Conservation (phyloP, 495 filamentous ascomycete species). For the Opeltia flavorubescens region DNA sequence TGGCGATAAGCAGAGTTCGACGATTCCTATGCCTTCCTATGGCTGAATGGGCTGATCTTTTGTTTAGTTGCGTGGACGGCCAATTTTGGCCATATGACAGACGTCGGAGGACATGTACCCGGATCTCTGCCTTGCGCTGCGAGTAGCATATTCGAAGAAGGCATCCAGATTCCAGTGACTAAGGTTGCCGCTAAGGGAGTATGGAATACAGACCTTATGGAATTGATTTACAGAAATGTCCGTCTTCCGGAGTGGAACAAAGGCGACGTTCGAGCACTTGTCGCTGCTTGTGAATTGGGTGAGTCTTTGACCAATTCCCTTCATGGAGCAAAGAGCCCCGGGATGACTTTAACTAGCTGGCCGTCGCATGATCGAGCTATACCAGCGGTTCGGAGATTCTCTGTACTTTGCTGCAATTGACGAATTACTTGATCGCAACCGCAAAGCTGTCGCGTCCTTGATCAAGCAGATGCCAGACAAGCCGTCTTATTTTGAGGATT, state of each 20-base stretch:
- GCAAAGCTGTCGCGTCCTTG: constrained; percentile 28
- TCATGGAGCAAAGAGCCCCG: background rate
- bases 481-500: constrained; percentile 32
- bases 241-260: constrained; percentile 36
- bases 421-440: constrained; percentile 30
- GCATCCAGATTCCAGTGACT: constrained; percentile 35
- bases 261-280: constrained; percentile 32
- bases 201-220: constrained; percentile 29
- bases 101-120: constrained; percentile 36
- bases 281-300: constrained; percentile 30
- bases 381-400: constrained; percentile 28
- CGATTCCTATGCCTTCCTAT: background rate
- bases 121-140: constrained; percentile 39
- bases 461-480: constrained; percentile 30
- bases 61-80: constrained; percentile 29
- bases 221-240: constrained; percentile 33
- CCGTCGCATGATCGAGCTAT: constrained; percentile 28
- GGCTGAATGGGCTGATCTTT: background rate
- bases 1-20: constrained; percentile 20
- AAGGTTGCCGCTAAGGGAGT: constrained; percentile 31
- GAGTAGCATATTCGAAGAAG: constrained; percentile 36
- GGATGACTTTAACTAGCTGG: constrained; percentile 13
- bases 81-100: constrained; percentile 37
- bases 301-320: background rate
- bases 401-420: constrained; percentile 30